These are phyloP conservation scores for Pseudogymnoascus verrucosus DNA, from an alignment of 2,329 filamentous ascomycete species.

Conservation along the genomic window DNA sequence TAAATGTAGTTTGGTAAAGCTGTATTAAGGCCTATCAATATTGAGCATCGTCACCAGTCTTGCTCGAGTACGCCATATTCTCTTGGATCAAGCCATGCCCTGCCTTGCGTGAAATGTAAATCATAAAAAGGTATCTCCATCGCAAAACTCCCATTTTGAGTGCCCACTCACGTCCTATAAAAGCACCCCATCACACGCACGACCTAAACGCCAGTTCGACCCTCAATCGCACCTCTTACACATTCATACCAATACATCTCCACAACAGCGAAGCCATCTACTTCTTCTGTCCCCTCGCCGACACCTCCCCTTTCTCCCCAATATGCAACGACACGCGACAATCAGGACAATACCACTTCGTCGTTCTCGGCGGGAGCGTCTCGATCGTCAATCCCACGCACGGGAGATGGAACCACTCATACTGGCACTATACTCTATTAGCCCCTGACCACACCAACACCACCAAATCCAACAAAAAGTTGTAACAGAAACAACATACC, in stretches of 20 bases:
- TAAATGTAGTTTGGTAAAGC: background rate
- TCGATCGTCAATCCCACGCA: slow-evolving; percentile 57
- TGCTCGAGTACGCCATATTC: background rate
- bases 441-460: slow-evolving; percentile 26
- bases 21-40: background rate
- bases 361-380: slow-evolving; percentile 60
- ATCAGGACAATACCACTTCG: slow-evolving; percentile 80
- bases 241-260: background rate
- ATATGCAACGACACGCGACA: slow-evolving; percentile 58
- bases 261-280: slow-evolving; percentile 9
- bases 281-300: slow-evolving; percentile 28
- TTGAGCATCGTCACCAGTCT: background rate
- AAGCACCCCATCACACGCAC: background rate
- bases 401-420: slow-evolving; percentile 78
- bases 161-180: background rate
- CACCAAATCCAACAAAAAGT: background rate
- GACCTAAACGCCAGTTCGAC: background rate
- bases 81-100: background rate
- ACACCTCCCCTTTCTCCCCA: slow-evolving; percentile 56
- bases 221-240: background rate
- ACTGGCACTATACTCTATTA: slow-evolving; percentile 49
- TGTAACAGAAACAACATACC: slow-evolving; percentile 32
- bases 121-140: background rate
- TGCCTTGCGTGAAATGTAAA: background rate
- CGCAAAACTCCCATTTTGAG: background rate